Conservation (phyloP, 306 rosid species). For the Inga laurina region DNA sequence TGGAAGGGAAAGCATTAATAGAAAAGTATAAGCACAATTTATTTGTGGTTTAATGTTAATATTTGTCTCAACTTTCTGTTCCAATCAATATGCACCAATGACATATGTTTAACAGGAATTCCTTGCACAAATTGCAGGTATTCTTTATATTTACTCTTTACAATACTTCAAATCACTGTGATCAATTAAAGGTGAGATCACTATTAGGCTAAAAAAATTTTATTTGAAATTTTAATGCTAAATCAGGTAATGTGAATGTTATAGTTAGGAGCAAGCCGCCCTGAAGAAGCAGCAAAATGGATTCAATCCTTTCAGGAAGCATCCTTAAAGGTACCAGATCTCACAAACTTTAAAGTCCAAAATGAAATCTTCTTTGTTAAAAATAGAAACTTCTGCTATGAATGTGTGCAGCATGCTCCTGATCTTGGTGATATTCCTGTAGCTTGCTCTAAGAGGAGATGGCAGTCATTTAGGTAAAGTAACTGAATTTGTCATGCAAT, state of each 20-base stretch:
- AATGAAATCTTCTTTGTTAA: conserved; percentile 27
- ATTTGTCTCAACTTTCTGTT: conserved; percentile 22
- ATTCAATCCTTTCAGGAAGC: conserved; percentile 78
- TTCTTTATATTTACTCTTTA: conserved; percentile 79
- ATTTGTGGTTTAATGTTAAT: neutral
- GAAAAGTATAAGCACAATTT: conserved; percentile 59
- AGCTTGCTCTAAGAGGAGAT: conserved; percentile 66
- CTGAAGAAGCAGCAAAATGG: conserved; percentile 99
- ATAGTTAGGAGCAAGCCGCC: conserved; percentile 90
- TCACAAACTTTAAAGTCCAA: conserved; percentile 16
- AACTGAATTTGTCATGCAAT: conserved; percentile 6
- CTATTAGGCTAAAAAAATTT: neutral
- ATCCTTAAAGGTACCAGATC: conserved; percentile 63
- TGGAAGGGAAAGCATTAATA: conserved; percentile 83
- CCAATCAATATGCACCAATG: neutral
- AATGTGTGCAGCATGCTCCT: conserved; percentile 59
- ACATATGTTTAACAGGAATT: conserved; percentile 21
- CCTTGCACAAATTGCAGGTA: conserved; percentile 52
- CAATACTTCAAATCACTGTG: conserved; percentile 76
- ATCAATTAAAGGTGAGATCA: conserved; percentile 77
- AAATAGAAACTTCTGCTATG: conserved; percentile 27
- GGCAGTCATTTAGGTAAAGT: conserved; percentile 71
- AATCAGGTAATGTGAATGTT: conserved; percentile 25
- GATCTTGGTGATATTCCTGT: conserved; percentile 49
- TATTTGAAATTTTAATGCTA: conserved; percentile 20